Evolutionary conservation across 768 basidiomycete species (phyloP), one percentile per base, ranked within the genome.

Genomic region (Mycena latifolia): DNA sequence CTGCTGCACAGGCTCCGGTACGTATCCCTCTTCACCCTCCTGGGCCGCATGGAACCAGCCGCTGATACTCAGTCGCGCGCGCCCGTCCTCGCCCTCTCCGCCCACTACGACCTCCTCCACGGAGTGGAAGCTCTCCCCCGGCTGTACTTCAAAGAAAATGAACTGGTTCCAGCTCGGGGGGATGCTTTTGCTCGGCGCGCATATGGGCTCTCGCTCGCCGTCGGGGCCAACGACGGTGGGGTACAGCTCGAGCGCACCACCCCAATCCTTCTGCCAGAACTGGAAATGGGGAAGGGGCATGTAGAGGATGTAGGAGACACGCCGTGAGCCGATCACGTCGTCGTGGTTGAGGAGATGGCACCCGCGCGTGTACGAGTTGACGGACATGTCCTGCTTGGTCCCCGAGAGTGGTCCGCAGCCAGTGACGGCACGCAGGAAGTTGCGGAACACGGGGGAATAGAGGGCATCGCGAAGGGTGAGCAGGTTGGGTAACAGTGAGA

Each of bases 31-130:
- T 76, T 99, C 97, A 14, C 93, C 95, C 68, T 92, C 89, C 73
- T 97, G 89, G 0, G 95, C 91, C 25, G 91, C 89, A 75, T 99
- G 97, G 81, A 98, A 99, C 97, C 97, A 99, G 9, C 97, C 97
- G 71, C 93, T 95, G 72, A 98, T 93, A 69, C 93, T 95, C 71
- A 98, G 78, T 37, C 97, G 82, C 71, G 91, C 85, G 47, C 89
- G 79, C 0, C 90, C 91, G 47, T 92, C 92, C 67, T 89, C 80
- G 24, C 78, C 88, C 51, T 82, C 85, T 51, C 89, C 88, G 0
- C 89, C 92, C 0, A 94, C 91, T n/a, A 97, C 88, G 33, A 98
- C 97, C 76, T 99, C 97, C 74, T 98, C 93, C 6, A 99, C 97
- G 0, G 95, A 93, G 77, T 99, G 97, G 80, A 98, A 98, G 73